Base-by-base conservation (phyloP, 192 early-diverging fungal species). In the Rhizophlyctis rosea region DNA sequence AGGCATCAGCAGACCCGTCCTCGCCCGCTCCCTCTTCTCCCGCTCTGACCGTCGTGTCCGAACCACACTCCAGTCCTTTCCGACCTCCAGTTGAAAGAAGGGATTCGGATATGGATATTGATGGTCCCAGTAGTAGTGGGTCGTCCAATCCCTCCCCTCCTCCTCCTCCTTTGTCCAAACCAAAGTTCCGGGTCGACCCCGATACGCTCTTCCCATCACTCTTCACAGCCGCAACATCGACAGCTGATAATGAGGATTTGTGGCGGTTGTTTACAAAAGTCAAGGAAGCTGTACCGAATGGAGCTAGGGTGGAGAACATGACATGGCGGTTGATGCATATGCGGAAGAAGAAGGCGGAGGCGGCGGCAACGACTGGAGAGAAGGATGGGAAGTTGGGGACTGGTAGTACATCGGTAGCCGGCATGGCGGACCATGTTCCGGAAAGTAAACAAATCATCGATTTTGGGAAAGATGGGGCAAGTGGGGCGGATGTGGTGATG, bases 311-410 rank as follows among this genome's bases (percentile, higher is more conserved):
- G 11, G 91, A 93, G 69, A 93, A 91, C 67, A 57, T 90, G 47
- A 83, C 86, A 9, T 93, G 91, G 91, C 70, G 91, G 28, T 80
- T 90, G 73, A 88, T 91, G 87, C 85, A 86, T 23, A 85, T 89
- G 81, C 39, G 39, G 39, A 77, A 72, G 5, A 57, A 86, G 28
- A 64, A 75, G 44, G 73, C 79, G 48, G 25, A 57, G 53, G 50
- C 35, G 54, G 24, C 51, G 7, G 39, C 39, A 18, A 44, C n/a
- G n/a, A n/a, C n/a, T n/a, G n/a, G n/a, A n/a, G n/a, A n/a, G n/a
- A n/a, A n/a, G n/a, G n/a, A n/a, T n/a, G n/a, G n/a, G n/a, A n/a
- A n/a, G n/a, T n/a, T n/a, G n/a, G n/a, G n/a, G n/a, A n/a, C n/a
- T n/a, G n/a, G n/a, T n/a, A n/a, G n/a, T n/a, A n/a, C n/a, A n/a